Base-by-base conservation (phyloP, 163 green algal species). In the Chlamydomonas reinhardtii region DNA sequence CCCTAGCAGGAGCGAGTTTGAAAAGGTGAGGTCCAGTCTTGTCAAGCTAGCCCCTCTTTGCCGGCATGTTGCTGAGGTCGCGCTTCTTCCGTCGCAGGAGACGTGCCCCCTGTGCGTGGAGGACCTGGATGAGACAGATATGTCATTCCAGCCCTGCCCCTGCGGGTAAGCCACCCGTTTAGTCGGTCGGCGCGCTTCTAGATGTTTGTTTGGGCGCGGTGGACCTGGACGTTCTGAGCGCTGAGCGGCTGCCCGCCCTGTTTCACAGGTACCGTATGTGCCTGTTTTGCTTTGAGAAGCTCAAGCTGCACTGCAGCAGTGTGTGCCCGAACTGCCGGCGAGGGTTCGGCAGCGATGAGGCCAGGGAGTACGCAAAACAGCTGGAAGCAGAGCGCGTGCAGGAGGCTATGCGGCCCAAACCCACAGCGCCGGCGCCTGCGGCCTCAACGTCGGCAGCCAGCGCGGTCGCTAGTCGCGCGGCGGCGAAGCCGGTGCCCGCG, bases 181-280 rank as follows among this genome's bases (percentile, higher is more conserved):
- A 19, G 48, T 56, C 48, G n/a, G 39, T 48, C 39, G 39, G 39
- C 5, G 39, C 39, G 48, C 48, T 56, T 56, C 48, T 56, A 56
- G 48, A 56, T 56, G 48, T 56, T 56, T 56, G 48, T 56, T 56
- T 56, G 48, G 48, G 48, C 48, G 48, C 48, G 48, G 19, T 9
- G 11, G 48, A 56, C 48, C 48, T 17, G 48, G 9, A 14, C 12
- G 14, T 14, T 6, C 48, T 56, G 48, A 56, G 48, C 48, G 48
- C 48, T 56, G 48, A 56, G 48, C 48, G 11, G 1, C 48, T 56
- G 48, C 12, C 14, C 48, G 14, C 48, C 48, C 48, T 17, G 11
- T 56, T 56, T 48, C 65, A 74, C 91, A 96, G 93, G 90, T 96
- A 96, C 81, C 93, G 94, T 29, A 87, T 96, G 3, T 96, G 93